A percentile compares a stretch with the other conserved stretches of the same genome.
Conservation (phyloP, 2,329 filamentous ascomycete species). For the Ambrosiella xylebori region DNA sequence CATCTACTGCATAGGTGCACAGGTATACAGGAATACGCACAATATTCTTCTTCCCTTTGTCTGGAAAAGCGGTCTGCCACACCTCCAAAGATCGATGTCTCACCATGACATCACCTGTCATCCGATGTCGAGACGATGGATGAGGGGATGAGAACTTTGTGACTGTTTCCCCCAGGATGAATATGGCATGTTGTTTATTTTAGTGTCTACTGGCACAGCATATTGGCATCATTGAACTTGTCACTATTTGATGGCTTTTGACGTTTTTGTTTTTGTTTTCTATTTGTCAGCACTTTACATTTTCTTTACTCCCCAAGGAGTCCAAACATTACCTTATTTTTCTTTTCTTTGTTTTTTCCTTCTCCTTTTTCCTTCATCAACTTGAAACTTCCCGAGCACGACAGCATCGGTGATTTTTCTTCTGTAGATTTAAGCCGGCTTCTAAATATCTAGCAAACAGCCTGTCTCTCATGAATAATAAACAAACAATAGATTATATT, state of each 20-base stretch:
- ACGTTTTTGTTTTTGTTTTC: constrained; percentile 1
- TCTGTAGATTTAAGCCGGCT: neutral
- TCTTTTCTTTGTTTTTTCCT: neutral
- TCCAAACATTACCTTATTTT: constrained; percentile 1
- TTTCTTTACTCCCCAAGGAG: constrained; percentile 4
- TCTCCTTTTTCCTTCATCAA: constrained; percentile 1
- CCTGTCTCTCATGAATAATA: neutral
- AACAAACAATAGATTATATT: neutral
- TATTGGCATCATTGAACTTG: too few relatives aligned
- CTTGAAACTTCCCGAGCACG: neutral
- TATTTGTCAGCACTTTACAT: neutral
- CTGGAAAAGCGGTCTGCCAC: too few relatives aligned
- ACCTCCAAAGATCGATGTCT: too few relatives aligned
- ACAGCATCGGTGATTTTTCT: neutral
- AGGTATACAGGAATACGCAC: too few relatives aligned
- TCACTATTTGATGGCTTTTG: neutral
- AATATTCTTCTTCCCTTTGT: too few relatives aligned
- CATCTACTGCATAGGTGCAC: too few relatives aligned
- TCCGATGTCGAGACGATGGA: too few relatives aligned
- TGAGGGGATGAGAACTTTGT: neutral
- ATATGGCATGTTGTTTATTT: too few relatives aligned
- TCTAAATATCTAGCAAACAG: too few relatives aligned
- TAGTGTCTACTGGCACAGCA: too few relatives aligned
- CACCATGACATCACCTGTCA: too few relatives aligned
- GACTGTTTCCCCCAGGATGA: too few relatives aligned